Evolutionary conservation across 2,329 filamentous ascomycete genomes (phyloP).

Genomic region (Chrysosporium keratinophilum): DNA sequence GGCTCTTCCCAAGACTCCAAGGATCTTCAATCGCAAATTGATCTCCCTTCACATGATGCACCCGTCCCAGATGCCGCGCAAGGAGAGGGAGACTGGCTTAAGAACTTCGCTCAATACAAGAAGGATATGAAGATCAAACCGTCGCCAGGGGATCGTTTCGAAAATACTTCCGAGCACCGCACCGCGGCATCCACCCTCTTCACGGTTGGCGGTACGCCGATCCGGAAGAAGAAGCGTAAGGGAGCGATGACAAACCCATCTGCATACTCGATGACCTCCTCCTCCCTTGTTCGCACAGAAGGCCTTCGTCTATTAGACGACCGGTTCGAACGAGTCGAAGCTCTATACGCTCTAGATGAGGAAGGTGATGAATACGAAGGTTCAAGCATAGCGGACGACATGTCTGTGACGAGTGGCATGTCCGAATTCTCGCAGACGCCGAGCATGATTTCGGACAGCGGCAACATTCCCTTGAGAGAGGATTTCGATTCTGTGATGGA

Average conservation of each 20-base stretch:
- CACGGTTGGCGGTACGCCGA: constrained; percentile 54
- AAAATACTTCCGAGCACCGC: constrained; percentile 32
- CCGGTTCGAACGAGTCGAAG: constrained; percentile 83
- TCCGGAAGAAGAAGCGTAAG: constrained; percentile 83
- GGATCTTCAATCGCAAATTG: constrained; percentile 21
- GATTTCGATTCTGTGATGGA: constrained; percentile 90
- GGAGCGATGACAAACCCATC: constrained; percentile 82
- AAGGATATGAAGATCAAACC: constrained; percentile 52
- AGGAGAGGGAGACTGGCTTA: constrained; percentile 74
- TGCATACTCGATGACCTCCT: constrained; percentile 84
- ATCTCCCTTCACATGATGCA: constrained; percentile 30
- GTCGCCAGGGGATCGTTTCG: constrained; percentile 29
- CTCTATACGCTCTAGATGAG: constrained; percentile 59
- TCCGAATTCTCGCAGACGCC: constrained; percentile 52
- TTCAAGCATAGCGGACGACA: constrained; percentile 23
- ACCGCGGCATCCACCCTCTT: constrained; percentile 38
- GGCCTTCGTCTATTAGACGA: constrained; percentile 75
- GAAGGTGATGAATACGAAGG: constrained; percentile 43
- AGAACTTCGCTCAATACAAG: constrained; percentile 91
- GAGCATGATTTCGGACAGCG: constrained; percentile 37
- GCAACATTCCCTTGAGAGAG: constrained; percentile 50
- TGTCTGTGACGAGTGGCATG: constrained; percentile 39
- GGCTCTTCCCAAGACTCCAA: constrained; percentile 30
- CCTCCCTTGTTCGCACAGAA: constrained; percentile 76
- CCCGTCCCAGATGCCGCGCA: constrained; percentile 41